A percentile compares a stretch with the other conserved stretches of the same genome.
Evolutionary conservation across 2,329 filamentous ascomycete species (phyloP).

Genomic region (Cercospora sp.): DNA sequence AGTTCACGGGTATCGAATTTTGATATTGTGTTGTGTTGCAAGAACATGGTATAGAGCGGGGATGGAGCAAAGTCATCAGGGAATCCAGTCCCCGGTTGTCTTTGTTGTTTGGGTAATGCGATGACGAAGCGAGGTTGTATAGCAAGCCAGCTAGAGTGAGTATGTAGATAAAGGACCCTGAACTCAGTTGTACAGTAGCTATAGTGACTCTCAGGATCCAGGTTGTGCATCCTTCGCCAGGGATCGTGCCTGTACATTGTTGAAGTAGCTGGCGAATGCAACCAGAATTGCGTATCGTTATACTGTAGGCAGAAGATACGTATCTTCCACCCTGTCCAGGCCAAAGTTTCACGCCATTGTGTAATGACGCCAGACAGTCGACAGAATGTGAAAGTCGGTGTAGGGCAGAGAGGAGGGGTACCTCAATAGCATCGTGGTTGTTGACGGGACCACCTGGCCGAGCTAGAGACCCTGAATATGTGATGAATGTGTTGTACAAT

Average conservation of each 20-base stretch:
- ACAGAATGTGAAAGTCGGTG: not conserved
- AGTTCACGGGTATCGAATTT: not conserved
- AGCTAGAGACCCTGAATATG: not conserved
- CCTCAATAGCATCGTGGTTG: not conserved
- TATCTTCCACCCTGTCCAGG: not conserved
- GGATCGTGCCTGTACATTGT: not conserved
- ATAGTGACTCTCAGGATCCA: not conserved
- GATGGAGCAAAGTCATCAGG: not conserved
- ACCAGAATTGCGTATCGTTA: not conserved
- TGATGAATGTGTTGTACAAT: not conserved
- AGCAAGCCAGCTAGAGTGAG: not conserved
- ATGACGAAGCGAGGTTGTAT: not conserved
- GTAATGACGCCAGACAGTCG: not conserved
- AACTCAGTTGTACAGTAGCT: not conserved
- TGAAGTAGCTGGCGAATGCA: not conserved
- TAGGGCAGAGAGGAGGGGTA: not conserved
- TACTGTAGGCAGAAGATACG: not conserved
- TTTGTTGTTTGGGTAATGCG: not conserved
- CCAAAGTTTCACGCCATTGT: not conserved
- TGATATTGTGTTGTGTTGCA: not conserved
- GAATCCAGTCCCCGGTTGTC: not conserved
- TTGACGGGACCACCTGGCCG: not conserved
- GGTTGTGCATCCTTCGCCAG: not conserved
- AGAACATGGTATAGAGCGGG: not conserved
- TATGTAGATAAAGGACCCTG: not conserved